Conservation (phyloP, 1,284 basidiomycete genomes). For the Ceratobasidium theobromae region DNA sequence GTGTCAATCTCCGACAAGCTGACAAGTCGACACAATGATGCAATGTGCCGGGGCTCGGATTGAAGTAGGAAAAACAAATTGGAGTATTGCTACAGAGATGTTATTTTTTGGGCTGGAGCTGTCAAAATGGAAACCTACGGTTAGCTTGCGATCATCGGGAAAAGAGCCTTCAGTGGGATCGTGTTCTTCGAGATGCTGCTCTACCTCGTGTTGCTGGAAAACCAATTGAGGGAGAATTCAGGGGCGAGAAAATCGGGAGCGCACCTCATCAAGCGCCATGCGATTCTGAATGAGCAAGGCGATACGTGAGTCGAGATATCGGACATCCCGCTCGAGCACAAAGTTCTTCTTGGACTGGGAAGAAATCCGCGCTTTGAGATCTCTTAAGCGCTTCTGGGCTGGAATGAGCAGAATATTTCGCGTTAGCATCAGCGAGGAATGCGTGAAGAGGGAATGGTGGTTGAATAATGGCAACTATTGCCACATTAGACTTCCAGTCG, state of each 20-base stretch:
- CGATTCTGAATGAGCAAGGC: conserved; percentile 97
- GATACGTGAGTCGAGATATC: conserved; percentile 97
- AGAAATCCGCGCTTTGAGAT: conserved; percentile 96
- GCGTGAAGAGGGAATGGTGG: neutral
- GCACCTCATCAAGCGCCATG: conserved; percentile 81
- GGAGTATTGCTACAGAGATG: conserved; percentile 76
- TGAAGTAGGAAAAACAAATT: conserved; percentile 99
- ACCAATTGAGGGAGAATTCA: neutral
- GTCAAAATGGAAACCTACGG: conserved; percentile 40
- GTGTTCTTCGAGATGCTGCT: conserved; percentile 91
- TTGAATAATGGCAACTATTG: neutral
- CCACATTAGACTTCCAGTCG: neutral
- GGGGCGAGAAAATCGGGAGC: neutral
- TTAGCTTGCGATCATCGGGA: conserved; percentile 88
- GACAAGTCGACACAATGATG: conserved; percentile 95
- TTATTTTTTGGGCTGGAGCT: neutral
- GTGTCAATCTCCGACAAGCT: conserved; percentile 96
- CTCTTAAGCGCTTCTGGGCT: conserved; percentile 95
- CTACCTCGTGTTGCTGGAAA: conserved; percentile 83
- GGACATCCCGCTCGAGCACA: conserved; percentile 95
- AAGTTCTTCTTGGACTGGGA: conserved; percentile 99
- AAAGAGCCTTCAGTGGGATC: conserved; percentile 86
- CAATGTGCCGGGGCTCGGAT: conserved; percentile 95
- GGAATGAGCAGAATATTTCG: conserved; percentile 25
- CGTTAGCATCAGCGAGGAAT: neutral